Conservation (phyloP, 1,284 basidiomycete species). For the Cryptococcus maquisensis region DNA sequence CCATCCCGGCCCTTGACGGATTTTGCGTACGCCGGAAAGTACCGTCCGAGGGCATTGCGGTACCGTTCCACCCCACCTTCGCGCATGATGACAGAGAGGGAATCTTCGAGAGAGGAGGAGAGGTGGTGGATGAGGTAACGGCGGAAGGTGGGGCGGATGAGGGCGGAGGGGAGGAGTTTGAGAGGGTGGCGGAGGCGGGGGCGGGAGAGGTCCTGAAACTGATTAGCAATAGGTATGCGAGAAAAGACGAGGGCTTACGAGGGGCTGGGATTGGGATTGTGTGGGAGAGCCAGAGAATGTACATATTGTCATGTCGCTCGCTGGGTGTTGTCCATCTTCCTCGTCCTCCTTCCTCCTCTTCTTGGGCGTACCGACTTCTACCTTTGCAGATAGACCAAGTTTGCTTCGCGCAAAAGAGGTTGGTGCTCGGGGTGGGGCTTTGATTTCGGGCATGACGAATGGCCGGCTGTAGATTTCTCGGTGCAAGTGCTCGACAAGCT, state of each 20-base stretch:
- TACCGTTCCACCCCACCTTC: not conserved
- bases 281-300: conserved; percentile 9
- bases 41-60: not conserved
- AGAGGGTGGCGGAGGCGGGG: conserved; percentile 31
- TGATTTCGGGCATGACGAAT: conserved; percentile 24
- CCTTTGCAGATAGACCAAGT: not conserved
- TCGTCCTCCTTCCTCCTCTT: not conserved
- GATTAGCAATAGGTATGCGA: not conserved
- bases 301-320: not conserved
- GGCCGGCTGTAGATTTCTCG: conserved; percentile 27
- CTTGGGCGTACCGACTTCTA: no score
- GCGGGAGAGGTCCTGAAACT: not conserved
- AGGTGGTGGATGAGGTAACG: conserved; percentile 41
- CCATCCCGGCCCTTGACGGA: not conserved
- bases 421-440: not conserved
- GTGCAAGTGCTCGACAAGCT: conserved; percentile 25
- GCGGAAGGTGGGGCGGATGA: conserved; percentile 38
- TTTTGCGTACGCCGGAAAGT: conserved; percentile 20
- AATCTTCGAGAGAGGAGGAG: conserved; percentile 20
- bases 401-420: not conserved
- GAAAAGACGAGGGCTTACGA: not conserved
- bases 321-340: not conserved
- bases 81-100: conserved; percentile 1
- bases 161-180: conserved; percentile 28
- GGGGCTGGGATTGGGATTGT: conserved; percentile 1